Evolutionary conservation across 305 asterid genomes (phyloP).

Genomic region (Lippia alba): DNA sequence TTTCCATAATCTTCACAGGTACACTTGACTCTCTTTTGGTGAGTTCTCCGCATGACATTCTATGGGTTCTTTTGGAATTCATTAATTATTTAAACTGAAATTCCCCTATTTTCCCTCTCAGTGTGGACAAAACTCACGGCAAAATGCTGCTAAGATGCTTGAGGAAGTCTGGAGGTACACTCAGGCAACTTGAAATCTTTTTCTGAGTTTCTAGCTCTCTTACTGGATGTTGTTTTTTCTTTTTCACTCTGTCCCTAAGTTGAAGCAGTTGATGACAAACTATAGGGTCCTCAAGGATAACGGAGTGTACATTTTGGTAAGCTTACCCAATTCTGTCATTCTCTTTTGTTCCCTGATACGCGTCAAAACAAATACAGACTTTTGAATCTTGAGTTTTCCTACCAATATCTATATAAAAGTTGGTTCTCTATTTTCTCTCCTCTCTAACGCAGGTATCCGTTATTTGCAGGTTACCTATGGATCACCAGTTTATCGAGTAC

Average conservation of each 20-base stretch:
- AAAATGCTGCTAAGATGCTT: constrained; percentile 77
- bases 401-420: neutral
- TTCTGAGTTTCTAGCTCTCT: constrained; percentile 32
- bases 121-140: constrained; percentile 68
- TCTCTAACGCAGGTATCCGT: constrained; percentile 20
- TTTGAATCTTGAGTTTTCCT: constrained; percentile 7
- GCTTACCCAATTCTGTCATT: constrained; percentile 19
- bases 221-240: constrained; percentile 38
- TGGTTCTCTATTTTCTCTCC: constrained; percentile 29
- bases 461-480: constrained; percentile 75
- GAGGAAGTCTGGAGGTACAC: constrained; percentile 72
- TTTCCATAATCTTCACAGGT: constrained; percentile 52
- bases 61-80: constrained; percentile 19
- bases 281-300: constrained; percentile 85
- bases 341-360: neutral
- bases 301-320: constrained; percentile 83
- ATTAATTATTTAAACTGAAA: constrained; percentile 28
- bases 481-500: constrained; percentile 66
- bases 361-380: constrained; percentile 17
- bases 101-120: constrained; percentile 36
- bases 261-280: constrained; percentile 71
- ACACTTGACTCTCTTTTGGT: constrained; percentile 85
- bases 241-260: constrained; percentile 53
- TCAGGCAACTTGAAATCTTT: constrained; percentile 30
- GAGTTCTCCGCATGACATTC: constrained; percentile 38